Percentiles rank a stretch among this genome's conserved stretches.
These are phyloP conservation scores for Eragrostis nindensis DNA, from an alignment of 176 grass and related monocot genomes.

Conservation along the genomic window DNA sequence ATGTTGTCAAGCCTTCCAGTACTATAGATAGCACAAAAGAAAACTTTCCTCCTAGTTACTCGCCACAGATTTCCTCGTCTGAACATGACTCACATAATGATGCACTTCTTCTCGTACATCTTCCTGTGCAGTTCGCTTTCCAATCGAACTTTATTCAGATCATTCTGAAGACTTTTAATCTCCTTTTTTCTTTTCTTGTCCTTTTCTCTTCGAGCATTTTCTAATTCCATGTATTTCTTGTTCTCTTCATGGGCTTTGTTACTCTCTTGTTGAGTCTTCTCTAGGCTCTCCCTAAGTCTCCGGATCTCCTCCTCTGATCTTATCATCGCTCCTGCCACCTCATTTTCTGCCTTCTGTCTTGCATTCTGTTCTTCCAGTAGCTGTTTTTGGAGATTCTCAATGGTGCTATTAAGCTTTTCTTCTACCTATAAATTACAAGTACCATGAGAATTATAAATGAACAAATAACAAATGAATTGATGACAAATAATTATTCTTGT, in stretches of 20 bases:
- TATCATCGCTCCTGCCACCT: background rate
- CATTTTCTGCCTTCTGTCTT: background rate
- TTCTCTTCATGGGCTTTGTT: background rate
- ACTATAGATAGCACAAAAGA: background rate
- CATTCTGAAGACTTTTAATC: background rate
- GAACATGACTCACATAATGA: conserved; percentile 41
- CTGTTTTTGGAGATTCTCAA: conserved; percentile 51
- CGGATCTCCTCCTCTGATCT: conserved; percentile 47
- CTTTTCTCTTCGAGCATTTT: background rate
- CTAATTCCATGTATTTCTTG: background rate
- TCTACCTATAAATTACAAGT: conserved; percentile 8
- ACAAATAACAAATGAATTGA: background rate
- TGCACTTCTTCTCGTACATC: conserved; percentile 25
- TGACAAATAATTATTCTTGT: background rate
- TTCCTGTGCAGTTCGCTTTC: background rate
- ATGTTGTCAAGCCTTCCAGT: background rate
- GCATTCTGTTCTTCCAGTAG: conserved; percentile 48
- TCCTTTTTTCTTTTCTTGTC: background rate
- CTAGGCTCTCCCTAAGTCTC: conserved; percentile 34
- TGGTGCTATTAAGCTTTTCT: conserved; percentile 47
- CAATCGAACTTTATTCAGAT: background rate
- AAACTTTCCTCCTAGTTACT: background rate
- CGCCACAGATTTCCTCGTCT: background rate
- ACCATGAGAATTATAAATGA: background rate
- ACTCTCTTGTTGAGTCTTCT: conserved; percentile 48